phyloP scores from a whole-genome alignment of 1,284 basidiomycete genomes.

The Cryptococcus sp. region DNA sequence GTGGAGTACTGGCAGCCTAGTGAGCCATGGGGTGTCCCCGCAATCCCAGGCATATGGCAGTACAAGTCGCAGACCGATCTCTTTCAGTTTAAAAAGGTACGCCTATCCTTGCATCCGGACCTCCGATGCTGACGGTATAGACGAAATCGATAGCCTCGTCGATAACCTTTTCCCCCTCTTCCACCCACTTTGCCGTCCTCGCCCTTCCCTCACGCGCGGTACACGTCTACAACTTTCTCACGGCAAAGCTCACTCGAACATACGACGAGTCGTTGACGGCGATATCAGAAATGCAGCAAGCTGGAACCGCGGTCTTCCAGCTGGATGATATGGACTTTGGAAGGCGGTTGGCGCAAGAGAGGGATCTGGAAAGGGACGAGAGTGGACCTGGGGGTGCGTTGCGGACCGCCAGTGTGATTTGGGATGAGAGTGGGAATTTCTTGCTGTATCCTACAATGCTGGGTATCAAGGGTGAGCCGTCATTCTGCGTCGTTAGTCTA shows the following conservation, averaged over 20 bases:
- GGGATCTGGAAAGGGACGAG: slow-evolving; percentile 65
- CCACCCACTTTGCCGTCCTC: slow-evolving; percentile 80
- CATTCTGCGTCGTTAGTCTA: neutral
- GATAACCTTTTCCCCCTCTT: slow-evolving; percentile 83
- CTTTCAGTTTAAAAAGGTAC: slow-evolving; percentile 96
- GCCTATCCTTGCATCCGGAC: slow-evolving; percentile 6
- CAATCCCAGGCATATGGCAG: slow-evolving; percentile 74
- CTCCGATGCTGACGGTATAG: slow-evolving; percentile 47
- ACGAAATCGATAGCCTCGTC: slow-evolving; percentile 86
- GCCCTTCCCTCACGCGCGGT: slow-evolving; percentile 89
- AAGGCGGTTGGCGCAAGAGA: slow-evolving; percentile 82
- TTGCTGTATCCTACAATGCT: slow-evolving; percentile 87
- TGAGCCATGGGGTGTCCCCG: slow-evolving; percentile 80
- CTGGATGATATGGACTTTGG: slow-evolving; percentile 99
- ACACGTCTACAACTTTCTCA: slow-evolving; percentile 85
- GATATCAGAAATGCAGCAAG: slow-evolving; percentile 95
- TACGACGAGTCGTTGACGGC: slow-evolving; percentile 93
- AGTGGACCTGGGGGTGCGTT: slow-evolving; percentile 42
- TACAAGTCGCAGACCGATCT: slow-evolving; percentile 89
- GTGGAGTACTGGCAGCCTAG: slow-evolving; percentile 92
- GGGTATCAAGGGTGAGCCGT: slow-evolving; percentile 78
- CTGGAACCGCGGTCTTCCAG: slow-evolving; percentile 79
- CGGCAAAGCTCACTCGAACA: slow-evolving; percentile 81
- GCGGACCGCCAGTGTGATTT: slow-evolving; percentile 75
- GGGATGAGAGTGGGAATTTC: slow-evolving; percentile 96